Conservation (phyloP, 176 grass and related monocot genomes). For the Poa pratensis region DNA sequence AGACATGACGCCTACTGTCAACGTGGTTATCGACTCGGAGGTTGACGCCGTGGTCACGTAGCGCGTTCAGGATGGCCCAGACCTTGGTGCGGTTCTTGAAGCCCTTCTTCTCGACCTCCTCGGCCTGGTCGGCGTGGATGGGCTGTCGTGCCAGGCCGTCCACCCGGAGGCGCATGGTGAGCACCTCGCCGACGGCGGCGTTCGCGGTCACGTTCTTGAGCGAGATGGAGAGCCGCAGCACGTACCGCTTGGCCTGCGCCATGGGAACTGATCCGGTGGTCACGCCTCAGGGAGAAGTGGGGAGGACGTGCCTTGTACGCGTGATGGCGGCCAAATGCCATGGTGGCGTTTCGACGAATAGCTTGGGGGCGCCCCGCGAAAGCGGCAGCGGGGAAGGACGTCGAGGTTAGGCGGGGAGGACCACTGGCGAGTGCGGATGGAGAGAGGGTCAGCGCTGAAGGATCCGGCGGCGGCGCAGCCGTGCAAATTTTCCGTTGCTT, state of each 20-base stretch:
- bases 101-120: constrained; percentile 90
- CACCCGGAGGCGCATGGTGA: constrained; percentile 85
- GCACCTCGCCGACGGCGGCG: constrained; percentile 76
- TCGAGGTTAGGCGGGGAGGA: not conserved
- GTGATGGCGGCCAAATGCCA: not conserved
- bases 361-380: not conserved
- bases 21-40: constrained; percentile 55
- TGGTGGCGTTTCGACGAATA: constrained; percentile 42
- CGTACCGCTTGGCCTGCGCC: constrained; percentile 62
- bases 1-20: constrained; percentile 45
- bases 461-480: not conserved
- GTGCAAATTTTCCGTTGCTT: not conserved
- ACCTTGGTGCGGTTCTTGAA: constrained; percentile 89
- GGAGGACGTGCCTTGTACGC: not conserved
- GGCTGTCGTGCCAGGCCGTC: constrained; percentile 72
- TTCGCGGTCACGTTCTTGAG: constrained; percentile 97
- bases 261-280: not conserved
- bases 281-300: no score
- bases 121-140: constrained; percentile 63
- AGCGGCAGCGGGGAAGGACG: not conserved
- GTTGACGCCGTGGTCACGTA: constrained; percentile 64
- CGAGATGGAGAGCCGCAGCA: constrained; percentile 44
- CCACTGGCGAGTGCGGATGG: no score
- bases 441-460: not conserved
- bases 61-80: constrained; percentile 75